Conservation (phyloP, 106 monocot species). For the Phalaenopsis aphrodite region DNA sequence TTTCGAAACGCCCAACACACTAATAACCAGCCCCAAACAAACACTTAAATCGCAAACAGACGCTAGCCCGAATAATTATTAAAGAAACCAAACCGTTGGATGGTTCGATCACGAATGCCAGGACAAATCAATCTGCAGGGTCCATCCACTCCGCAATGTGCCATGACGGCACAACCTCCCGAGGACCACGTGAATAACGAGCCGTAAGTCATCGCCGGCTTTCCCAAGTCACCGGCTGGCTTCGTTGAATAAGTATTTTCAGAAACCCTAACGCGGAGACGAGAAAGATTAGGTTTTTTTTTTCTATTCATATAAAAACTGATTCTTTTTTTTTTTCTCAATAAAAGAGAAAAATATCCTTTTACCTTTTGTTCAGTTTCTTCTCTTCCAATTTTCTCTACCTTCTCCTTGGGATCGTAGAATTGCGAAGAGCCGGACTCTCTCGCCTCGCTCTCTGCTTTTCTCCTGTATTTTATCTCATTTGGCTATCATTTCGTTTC, state of each 20-base stretch:
- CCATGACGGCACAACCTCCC: neutral
- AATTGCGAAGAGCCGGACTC: neutral
- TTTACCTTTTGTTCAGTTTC: neutral
- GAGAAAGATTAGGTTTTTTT: neutral
- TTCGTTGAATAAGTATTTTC: neutral
- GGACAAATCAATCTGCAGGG: no score
- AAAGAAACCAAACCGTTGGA: no score
- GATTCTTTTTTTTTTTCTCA: neutral
- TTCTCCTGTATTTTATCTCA: neutral
- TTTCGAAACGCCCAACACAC: no score
- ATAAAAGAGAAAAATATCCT: no score
- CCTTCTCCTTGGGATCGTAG: neutral
- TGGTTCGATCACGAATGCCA: no score
- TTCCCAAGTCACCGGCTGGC: neutral
- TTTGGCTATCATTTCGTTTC: constrained; percentile 2
- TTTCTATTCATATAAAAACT: neutral
- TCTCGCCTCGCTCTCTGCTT: neutral
- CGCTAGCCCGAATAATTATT: no score
- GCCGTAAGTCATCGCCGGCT: neutral
- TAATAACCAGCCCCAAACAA: no score
- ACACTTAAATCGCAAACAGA: no score
- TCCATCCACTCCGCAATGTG: neutral
- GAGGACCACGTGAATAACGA: neutral
- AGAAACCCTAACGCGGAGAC: neutral
- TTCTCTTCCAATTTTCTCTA: neutral